Evolutionary conservation across 176 grass and related monocot genomes (phyloP), one percentile per base, ranked within the genome.

Genomic region (Musa beccarii): DNA sequence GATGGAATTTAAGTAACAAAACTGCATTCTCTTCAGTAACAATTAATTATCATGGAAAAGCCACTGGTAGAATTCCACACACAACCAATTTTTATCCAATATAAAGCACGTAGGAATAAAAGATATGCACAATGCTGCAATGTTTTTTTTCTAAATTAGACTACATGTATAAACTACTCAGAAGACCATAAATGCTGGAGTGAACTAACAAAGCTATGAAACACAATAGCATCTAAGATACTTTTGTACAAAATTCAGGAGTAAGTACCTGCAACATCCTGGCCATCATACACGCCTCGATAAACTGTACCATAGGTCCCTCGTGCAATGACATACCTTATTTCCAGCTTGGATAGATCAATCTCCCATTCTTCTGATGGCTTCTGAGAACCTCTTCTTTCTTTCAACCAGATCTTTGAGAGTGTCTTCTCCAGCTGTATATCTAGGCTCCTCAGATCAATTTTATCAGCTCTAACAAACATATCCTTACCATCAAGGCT

Each of bases 271-370:
- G 94, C 94, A 49, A 98, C 90, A 54, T 93, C 94, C 54, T 71
- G 76, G 62, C 80, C 84, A 68, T 91, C 84, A 49, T 98, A 98
- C 52, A 74, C 84, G 78, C 90, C 94, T 12, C 94, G 94, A 68
- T 89, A 93, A 72, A 98, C 90, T 10, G 87, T 87, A 51, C 94
- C 94, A 62, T 93, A 98, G 10, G 90, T 93, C 71, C 94, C 94
- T 20, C 75, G 83, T 23, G 94, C 94, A 55, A 98, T 68, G 69
- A 84, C 84, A 49, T 78, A 83, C 23, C 85, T 73, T 75, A 98
- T 93, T 49, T 93, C 86, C 70, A 98, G 82, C 77, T 93, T 98
- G 51, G 77, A 83, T 57, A 85, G 82, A 72, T 93, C 82, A 57
- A 93, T 87, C 86, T 98, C 88, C 90, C 94, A 98, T 80, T 89